A percentile compares a stretch with the other conserved stretches of the same genome.
phyloP scores from a whole-genome alignment of 1,139 yeast species.

The Saccharomycopsis hybrid region DNA sequence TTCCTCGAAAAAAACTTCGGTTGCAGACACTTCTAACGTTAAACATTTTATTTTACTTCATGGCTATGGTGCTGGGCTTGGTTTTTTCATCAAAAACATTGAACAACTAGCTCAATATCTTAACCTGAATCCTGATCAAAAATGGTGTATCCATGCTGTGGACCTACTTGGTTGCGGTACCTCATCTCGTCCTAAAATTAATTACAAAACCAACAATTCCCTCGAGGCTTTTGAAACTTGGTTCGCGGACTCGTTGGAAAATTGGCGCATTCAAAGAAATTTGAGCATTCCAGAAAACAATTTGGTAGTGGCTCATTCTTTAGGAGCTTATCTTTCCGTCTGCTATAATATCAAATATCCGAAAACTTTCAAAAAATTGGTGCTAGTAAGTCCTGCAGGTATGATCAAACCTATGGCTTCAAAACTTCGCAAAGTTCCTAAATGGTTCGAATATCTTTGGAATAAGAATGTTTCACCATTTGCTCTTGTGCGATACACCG shows the following conservation, averaged over 20 bases:
- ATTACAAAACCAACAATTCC: constrained; percentile 26
- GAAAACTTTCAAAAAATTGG: constrained; percentile 38
- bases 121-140: constrained; percentile 22
- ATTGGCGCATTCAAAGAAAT: constrained; percentile 38
- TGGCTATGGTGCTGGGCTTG: constrained; percentile 77
- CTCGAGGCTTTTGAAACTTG: constrained; percentile 38
- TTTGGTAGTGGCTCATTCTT: constrained; percentile 51
- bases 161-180: constrained; percentile 73
- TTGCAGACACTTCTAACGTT: constrained; percentile 28
- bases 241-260: constrained; percentile 45
- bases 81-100: constrained; percentile 61
- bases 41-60: constrained; percentile 64
- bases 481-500: constrained; percentile 53
- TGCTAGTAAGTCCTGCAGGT: constrained; percentile 63
- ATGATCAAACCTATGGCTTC: constrained; percentile 37
- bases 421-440: constrained; percentile 46
- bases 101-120: constrained; percentile 34
- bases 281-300: constrained; percentile 31
- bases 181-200: constrained; percentile 58
- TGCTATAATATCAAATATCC: constrained; percentile 43
- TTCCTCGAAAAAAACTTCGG: constrained; percentile 33
- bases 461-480: constrained; percentile 68
- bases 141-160: constrained; percentile 66
- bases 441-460: constrained; percentile 63
- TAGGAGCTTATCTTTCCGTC: constrained; percentile 55